Evolutionary conservation across 225 moss, liverwort and hornwort genomes (phyloP).

Genomic region (Straminergon stramineum): DNA sequence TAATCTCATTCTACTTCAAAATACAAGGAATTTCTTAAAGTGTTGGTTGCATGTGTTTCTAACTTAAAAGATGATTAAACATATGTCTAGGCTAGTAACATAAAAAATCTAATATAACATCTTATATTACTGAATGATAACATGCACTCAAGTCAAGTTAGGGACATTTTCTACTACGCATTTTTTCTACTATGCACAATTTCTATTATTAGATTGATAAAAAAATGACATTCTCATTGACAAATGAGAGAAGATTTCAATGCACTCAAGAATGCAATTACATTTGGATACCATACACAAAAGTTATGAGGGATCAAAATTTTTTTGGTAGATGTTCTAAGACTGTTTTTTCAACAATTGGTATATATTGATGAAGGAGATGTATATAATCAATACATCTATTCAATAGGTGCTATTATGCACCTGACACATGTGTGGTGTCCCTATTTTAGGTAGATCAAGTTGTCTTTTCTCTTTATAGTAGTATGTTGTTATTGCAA

Average conservation of each 20-base stretch:
- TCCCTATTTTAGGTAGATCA: rapidly evolving
- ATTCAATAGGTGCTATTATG: not conserved
- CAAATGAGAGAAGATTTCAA: not conserved
- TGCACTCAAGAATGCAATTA: not conserved
- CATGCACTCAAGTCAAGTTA: not conserved
- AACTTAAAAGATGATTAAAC: not conserved
- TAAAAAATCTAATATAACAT: not conserved
- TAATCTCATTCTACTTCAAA: not conserved
- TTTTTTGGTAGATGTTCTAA: not conserved
- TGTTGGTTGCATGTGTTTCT: not conserved
- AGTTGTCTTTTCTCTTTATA: too few species aligned
- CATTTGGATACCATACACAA: rapidly evolving
- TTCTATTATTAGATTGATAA: not conserved
- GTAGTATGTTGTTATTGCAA: too few species aligned
- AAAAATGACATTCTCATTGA: not conserved
- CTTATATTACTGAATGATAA: not conserved
- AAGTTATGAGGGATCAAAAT: not conserved
- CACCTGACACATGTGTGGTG: not conserved
- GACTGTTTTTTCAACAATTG: not conserved
- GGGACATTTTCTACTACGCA: not conserved
- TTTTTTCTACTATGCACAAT: not conserved
- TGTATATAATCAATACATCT: not conserved
- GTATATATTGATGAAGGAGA: not conserved
- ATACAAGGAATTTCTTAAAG: not conserved
- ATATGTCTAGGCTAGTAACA: rapidly evolving